These are phyloP conservation scores for Thermothielavioides terrestris DNA, from an alignment of 495 filamentous ascomycete species.

Conservation along the genomic window DNA sequence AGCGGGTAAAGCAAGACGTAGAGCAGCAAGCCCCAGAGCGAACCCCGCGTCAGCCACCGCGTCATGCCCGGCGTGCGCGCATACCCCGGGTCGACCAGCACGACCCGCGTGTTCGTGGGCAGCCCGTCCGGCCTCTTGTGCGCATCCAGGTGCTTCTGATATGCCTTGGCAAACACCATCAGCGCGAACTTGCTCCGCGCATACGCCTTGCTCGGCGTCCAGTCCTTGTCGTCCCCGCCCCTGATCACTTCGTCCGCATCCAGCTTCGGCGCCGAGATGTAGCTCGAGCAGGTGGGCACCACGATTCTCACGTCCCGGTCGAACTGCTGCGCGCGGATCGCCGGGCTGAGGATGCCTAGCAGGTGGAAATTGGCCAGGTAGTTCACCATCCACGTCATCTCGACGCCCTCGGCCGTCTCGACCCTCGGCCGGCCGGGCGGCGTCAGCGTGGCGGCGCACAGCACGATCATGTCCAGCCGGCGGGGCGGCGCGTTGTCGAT, in stretches of 20 bases:
- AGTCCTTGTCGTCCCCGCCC: conserved; percentile 32
- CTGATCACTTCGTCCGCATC: conserved; percentile 26
- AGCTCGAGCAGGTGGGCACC: conserved; percentile 75
- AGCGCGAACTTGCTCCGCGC: conserved; percentile 81
- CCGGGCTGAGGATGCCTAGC: conserved; percentile 79
- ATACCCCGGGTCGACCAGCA: conserved; percentile 79
- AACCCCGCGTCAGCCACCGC: conserved; percentile 76
- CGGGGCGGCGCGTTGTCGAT: conserved; percentile 89
- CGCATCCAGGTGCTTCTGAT: conserved; percentile 77
- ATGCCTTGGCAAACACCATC: conserved; percentile 77
- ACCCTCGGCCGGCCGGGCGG: conserved; percentile 46
- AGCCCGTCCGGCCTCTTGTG: conserved; percentile 75
- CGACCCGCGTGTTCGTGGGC: conserved; percentile 68
- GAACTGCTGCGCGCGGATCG: conserved; percentile 78
- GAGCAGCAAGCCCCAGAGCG: conserved; percentile 66
- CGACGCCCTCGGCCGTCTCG: conserved; percentile 67
- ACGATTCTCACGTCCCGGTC: conserved; percentile 89
- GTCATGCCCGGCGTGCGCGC: conserved; percentile 77
- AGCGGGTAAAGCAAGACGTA: conserved; percentile 73
- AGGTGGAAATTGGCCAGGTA: conserved; percentile 95
- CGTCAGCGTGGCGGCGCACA: conserved; percentile 71
- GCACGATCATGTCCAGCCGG: conserved; percentile 85
- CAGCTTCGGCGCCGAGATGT: conserved; percentile 63
- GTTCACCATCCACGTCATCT: conserved; percentile 87
- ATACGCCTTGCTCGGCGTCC: conserved; percentile 53